Evolutionary conservation across 2,329 filamentous ascomycete species (phyloP), one percentile per base, ranked within the genome.

Genomic region (Tolypocladium inflatum): DNA sequence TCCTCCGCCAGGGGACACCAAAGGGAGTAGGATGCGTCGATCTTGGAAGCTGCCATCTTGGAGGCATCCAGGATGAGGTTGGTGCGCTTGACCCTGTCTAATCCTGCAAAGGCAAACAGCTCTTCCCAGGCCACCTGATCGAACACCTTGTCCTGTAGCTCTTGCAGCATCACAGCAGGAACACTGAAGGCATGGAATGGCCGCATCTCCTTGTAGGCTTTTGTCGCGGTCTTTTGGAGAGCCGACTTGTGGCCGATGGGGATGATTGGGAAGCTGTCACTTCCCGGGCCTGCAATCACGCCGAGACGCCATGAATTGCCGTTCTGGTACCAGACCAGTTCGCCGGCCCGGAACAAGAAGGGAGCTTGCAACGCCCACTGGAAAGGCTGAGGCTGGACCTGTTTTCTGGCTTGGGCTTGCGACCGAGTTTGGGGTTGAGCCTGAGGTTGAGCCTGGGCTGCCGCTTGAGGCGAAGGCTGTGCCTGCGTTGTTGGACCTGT

Each of bases 111-210:
- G 23, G 65, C 67, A 51, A 78, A 68, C 45, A 75, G 62, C 3
- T 62, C 62, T 8, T 74, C 69, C 79, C 79, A 81, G 11, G 72
- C 66, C 15, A 80, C 66, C 4, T 74, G 68, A 15, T 76, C 73
- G 61, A 78, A 76, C 1, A 67, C 60, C 53, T 72, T 72, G 21
- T 73, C 71, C 57, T 71, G 71, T 7, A 79, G 63, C 4, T 75
- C 71, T 1, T 71, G 63, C 11, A 77, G 64, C 13, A 66, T 66
- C 10, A 80, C 72, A 2, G 70, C 68, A 0, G 79, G 79, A 1
- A 81, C 78, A 13, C 76, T 80, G 58, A 80, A 81, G 13, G 79
- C 78, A 43, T 80, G 71, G 61, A 80, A 81, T 1, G 79, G 79
- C 3, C 79, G 74, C 63, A 80, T 72, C 21, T 79, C 76, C 5